Evolutionary conservation across 306 rosid species (phyloP), one percentile per base, ranked within the genome.

Genomic region (Lablab purpureus): DNA sequence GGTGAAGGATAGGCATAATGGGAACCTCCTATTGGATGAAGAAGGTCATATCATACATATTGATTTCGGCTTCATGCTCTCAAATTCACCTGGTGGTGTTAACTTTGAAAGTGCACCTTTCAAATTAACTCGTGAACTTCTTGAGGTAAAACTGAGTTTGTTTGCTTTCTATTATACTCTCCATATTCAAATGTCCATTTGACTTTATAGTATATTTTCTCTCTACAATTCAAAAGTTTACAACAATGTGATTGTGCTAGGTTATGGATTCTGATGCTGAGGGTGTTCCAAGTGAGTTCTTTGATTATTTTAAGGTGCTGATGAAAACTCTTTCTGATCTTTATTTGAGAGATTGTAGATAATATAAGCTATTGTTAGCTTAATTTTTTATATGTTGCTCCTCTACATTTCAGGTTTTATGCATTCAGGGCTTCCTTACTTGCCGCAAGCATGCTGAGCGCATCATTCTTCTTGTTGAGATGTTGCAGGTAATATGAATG

Each of bases 201-300:
- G 62, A 67, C 49, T 18, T 37, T 41, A 67, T 73, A 36, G 58
- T 25, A 41, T 32, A 81, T 83, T 68, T 47, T 27, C 62, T 83
- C 36, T 32, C 15, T 49, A 50, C 32, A 45, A 49, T 36, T 74
- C 5, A 7, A 25, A 51, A 18, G 58, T 18, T 51, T 59, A 62
- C 81, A 47, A 72, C 72, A 51, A 23, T 86, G 63, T 37, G 46
- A 40, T 75, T 80, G 56, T 89, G 80, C 85, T 82, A 96, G 99
- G 99, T 96, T 56, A 96, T 96, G 99, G 99, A 96, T 84, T 96
- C 99, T 59, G 99, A 96, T 88, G 99, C 99, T 4, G 99, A 96
- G 87, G 99, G 99, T 52, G 84, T 93, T 88, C 99, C 99, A 15
- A 93, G 99, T 60, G 99, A 96, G 87, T 96, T 96, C 87, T 96